These are phyloP conservation scores for Pleurotus citrinopileatus DNA, from an alignment of 768 basidiomycete species.

Conservation along the genomic window DNA sequence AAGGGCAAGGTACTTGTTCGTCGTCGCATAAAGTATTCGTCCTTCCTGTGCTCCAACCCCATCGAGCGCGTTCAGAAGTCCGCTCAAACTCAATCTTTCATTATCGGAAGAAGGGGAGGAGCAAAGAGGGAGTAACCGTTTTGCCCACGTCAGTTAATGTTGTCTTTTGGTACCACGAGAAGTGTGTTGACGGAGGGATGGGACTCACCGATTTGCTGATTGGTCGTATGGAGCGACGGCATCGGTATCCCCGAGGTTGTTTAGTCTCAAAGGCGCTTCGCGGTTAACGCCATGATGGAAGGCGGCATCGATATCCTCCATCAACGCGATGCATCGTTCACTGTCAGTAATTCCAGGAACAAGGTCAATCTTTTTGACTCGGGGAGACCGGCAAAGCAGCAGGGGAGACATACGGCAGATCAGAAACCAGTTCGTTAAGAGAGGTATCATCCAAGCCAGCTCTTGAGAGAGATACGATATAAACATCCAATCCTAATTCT, in stretches of 20 bases:
- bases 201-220: constrained; percentile 5
- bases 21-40: constrained; percentile 69
- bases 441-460: constrained; percentile 52
- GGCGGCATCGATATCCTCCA: constrained; percentile 75
- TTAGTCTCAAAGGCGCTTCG: constrained; percentile 11
- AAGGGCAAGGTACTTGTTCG: constrained; percentile 57
- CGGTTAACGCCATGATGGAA: constrained; percentile 37
- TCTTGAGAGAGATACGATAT: constrained; percentile 60
- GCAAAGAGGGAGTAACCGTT: too few relatives aligned
- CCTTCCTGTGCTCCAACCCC: constrained; percentile 70
- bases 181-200: constrained; percentile 3
- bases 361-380: not conserved
- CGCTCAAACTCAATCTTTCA: constrained; percentile 59
- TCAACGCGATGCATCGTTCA: constrained; percentile 55
- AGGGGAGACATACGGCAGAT: constrained; percentile 37
- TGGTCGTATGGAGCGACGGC: not conserved
- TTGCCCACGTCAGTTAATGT: too few relatives aligned
- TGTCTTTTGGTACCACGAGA: too few relatives aligned
- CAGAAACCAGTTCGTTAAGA: constrained; percentile 49
- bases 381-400: not conserved
- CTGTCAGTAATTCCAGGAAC: constrained; percentile 28
- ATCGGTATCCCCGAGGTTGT: constrained; percentile 13
- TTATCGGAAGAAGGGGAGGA: too few relatives aligned
- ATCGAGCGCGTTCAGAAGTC: constrained; percentile 66
- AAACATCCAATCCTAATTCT: constrained; percentile 66